Evolutionary conservation across 352 stramenopile species (phyloP), one percentile per base, ranked within the genome.

Genomic region (Pythium aphanidermatum): DNA sequence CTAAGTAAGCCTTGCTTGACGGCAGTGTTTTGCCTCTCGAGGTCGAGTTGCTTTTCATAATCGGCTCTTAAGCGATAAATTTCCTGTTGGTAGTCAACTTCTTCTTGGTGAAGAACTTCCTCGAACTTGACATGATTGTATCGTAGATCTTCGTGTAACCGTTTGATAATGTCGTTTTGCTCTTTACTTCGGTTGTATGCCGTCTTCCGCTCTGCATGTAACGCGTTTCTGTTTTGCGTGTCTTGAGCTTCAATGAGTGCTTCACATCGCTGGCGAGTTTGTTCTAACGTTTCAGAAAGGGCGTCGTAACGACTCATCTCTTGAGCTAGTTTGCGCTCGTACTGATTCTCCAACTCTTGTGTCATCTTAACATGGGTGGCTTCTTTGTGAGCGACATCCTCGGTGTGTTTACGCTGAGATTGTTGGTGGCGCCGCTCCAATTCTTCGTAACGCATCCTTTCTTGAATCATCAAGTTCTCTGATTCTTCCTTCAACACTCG

Each of bases 341-440:
- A 97, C 50, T 96, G 78, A 41, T 96, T 97, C 51, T 96, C 86
- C 4, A 96, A 68, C 35, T 97, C 86, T 51, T 95, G 74, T 0
- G 71, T 84, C 57, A 92, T 82, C 32, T 86, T 91, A 7, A 86
- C 76, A 28, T 94, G 79, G 32, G 74, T 84, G 0, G 65, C 74
- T 37, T 89, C 81, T 23, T 83, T 70, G 17, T 89, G 68, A 2
- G 78, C 67, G 24, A 95, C 65, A n/a, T 92, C 75, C 44, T 91
- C 81, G 0, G 59, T 51, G 33, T 94, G 75, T 40, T 95, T 87
- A 11, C 85, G 65, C 21, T 68, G 65, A 5, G 65, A 47, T n/a
- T 71, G 58, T 19, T 94, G 76, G 28, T 92, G 75, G 2, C 76
- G 67, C 14, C 73, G 51, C 55, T 93, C 76, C 4, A 95, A 57